A percentile compares a stretch with the other conserved stretches of the same genome.
phyloP scores from a whole-genome alignment of 2,329 filamentous ascomycete species.

The Lasiodiplodia citricola region DNA sequence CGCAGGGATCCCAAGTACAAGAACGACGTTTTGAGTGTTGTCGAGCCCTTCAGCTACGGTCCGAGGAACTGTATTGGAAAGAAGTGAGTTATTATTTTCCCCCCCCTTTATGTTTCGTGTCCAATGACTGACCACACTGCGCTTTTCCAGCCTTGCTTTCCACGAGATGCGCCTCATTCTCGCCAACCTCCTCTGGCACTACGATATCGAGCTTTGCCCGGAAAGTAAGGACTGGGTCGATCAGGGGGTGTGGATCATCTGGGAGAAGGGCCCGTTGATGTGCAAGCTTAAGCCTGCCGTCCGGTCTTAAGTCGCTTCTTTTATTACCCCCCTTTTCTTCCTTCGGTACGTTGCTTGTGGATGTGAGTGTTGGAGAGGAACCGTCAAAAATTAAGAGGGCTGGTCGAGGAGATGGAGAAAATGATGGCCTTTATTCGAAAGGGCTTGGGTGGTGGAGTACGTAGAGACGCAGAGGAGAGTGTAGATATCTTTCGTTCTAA shows the following conservation, averaged over 20 bases:
- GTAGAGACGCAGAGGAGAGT: too few relatives aligned
- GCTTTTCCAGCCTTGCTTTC: slow-evolving; percentile 39
- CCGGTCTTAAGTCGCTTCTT: background rate
- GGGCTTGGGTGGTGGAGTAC: too few relatives aligned
- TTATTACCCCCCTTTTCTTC: too few relatives aligned
- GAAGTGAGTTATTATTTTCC: slow-evolving; percentile 36
- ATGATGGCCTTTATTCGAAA: too few relatives aligned
- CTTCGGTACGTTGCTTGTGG: too few relatives aligned
- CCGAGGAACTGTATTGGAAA: slow-evolving; percentile 46
- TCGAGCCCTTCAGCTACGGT: slow-evolving; percentile 53
- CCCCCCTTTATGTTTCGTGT: background rate
- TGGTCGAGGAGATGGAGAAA: too few relatives aligned
- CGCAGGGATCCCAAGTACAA: slow-evolving; percentile 28
- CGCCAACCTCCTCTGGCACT: slow-evolving; percentile 44
- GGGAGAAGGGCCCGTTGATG: slow-evolving; percentile 44
- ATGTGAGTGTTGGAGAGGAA: too few relatives aligned
- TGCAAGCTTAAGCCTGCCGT: slow-evolving; percentile 35
- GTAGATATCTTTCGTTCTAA: too few relatives aligned
- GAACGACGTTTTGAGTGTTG: slow-evolving; percentile 39
- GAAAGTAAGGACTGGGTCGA: slow-evolving; percentile 40
- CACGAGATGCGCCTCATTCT: slow-evolving; percentile 52
- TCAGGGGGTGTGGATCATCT: slow-evolving; percentile 44
- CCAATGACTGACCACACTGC: background rate
- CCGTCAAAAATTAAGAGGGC: too few relatives aligned
- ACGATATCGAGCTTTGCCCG: slow-evolving; percentile 44